phyloP scores from a whole-genome alignment of 805 yeast species.

The Sugiyamaella smithiae region DNA sequence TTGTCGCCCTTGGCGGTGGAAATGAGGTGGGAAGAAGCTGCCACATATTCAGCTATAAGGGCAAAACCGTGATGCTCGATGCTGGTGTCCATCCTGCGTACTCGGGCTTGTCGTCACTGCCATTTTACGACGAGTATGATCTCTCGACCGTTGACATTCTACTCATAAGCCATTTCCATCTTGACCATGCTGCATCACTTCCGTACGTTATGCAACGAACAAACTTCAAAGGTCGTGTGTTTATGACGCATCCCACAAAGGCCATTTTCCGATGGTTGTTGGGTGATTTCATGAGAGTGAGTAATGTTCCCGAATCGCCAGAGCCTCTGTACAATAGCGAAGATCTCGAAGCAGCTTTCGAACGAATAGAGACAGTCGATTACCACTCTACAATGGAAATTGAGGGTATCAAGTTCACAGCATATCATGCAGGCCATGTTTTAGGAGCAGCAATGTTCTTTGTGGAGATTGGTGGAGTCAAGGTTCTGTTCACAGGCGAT shows the following conservation, averaged over 20 bases:
- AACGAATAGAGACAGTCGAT: slow-evolving; percentile 87
- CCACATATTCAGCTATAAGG: slow-evolving; percentile 87
- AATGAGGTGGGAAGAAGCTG: slow-evolving; percentile 97
- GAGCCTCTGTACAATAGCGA: slow-evolving; percentile 76
- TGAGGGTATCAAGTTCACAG: slow-evolving; percentile 92
- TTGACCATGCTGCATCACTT: slow-evolving; percentile 96
- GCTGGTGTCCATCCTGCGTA: slow-evolving; percentile 98
- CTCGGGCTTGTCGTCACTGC: slow-evolving; percentile 84
- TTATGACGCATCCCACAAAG: slow-evolving; percentile 99
- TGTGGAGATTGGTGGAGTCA: slow-evolving; percentile 89
- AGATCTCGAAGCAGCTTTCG: slow-evolving; percentile 83
- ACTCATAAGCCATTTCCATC: slow-evolving; percentile 89
- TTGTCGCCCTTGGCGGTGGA: slow-evolving; percentile 95
- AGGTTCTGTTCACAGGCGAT: slow-evolving; percentile 91
- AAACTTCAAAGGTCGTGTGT: slow-evolving; percentile 88
- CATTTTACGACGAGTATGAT: slow-evolving; percentile 95
- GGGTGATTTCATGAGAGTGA: slow-evolving; percentile 91
- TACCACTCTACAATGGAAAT: slow-evolving; percentile 94
- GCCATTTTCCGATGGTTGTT: slow-evolving; percentile 95
- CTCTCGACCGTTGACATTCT: slow-evolving; percentile 80
- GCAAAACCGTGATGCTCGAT: slow-evolving; percentile 93
- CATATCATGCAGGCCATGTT: slow-evolving; percentile 99
- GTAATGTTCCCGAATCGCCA: slow-evolving; percentile 41
- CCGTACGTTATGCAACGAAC: slow-evolving; percentile 99
- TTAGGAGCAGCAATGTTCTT: slow-evolving; percentile 98